Conservation (phyloP, 306 rosid species). For the Prunus mongolica region DNA sequence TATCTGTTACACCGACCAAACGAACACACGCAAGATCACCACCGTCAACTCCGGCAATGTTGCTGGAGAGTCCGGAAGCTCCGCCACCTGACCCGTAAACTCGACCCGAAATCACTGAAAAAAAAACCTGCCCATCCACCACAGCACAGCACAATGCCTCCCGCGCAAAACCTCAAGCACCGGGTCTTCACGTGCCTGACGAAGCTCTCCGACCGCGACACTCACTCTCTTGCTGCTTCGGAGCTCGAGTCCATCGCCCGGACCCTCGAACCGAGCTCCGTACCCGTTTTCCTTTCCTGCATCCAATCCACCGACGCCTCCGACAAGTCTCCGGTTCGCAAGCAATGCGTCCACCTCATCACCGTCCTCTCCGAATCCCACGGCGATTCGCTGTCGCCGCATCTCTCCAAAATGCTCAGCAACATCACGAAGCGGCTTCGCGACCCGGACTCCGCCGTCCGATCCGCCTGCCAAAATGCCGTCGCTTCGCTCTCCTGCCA, state of each 20-base stretch:
- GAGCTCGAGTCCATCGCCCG: constrained; percentile 83
- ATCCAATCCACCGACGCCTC: constrained; percentile 76
- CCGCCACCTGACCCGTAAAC: constrained; percentile 6
- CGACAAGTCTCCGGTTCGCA: constrained; percentile 80
- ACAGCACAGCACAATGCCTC: constrained; percentile 39
- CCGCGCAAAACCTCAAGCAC: constrained; percentile 59
- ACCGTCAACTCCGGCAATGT: constrained; percentile 53
- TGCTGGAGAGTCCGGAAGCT: constrained; percentile 38
- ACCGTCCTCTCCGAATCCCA: constrained; percentile 66
- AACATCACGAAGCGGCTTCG: constrained; percentile 72
- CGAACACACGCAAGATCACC: background rate
- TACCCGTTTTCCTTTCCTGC: constrained; percentile 71
- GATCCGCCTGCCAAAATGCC: constrained; percentile 82
- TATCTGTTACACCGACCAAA: background rate
- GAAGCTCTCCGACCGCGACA: constrained; percentile 95
- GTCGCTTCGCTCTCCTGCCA: constrained; percentile 63
- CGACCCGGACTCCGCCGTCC: constrained; percentile 85
- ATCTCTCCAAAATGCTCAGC: constrained; percentile 60
- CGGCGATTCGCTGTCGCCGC: constrained; percentile 67
- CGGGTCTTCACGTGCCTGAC: constrained; percentile 76
- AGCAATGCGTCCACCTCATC: constrained; percentile 71
- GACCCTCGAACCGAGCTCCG: constrained; percentile 43
- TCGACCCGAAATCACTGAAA: background rate
- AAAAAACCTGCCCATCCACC: background rate
- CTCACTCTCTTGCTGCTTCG: constrained; percentile 56